Conservation (phyloP, 2,329 filamentous ascomycete species). For the Penicillium occitanis region DNA sequence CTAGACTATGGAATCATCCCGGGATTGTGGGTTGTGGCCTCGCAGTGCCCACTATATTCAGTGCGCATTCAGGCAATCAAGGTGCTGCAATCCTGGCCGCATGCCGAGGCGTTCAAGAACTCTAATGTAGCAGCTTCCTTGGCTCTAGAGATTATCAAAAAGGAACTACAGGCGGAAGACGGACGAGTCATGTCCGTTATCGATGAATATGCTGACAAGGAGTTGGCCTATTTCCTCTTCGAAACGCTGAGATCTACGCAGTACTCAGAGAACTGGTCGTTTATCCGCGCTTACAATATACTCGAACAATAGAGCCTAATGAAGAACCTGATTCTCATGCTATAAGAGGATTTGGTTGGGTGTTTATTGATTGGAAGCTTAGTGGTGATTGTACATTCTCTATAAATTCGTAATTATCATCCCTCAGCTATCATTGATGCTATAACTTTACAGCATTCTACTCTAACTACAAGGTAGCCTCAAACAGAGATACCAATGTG, state of each 20-base stretch:
- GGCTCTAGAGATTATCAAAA: slow-evolving; percentile 2
- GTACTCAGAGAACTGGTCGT: not conserved
- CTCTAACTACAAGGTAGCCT: slow-evolving; percentile 1
- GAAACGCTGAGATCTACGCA: not conserved
- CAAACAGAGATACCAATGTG: slow-evolving; percentile 3
- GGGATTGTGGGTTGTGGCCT: not conserved
- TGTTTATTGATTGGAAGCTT: not conserved
- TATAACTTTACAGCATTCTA: not conserved
- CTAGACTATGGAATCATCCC: slow-evolving; percentile 12
- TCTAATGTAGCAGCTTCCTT: slow-evolving; percentile 15
- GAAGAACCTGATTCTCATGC: not conserved
- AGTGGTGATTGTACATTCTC: not conserved
- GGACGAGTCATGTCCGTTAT: not conserved
- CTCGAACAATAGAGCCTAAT: not conserved
- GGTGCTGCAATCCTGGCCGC: slow-evolving; percentile 8
- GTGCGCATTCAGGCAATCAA: slow-evolving; percentile 11
- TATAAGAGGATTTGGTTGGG: not conserved
- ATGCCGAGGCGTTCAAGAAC: slow-evolving; percentile 2
- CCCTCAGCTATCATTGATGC: not conserved
- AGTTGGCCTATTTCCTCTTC: not conserved
- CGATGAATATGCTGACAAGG: not conserved
- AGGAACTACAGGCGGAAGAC: not conserved
- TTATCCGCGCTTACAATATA: not conserved
- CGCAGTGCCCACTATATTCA: slow-evolving; percentile 2
- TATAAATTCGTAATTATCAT: not conserved